Percentiles rank a stretch among this genome's conserved stretches.
phyloP scores from a whole-genome alignment of 306 rosid species.

The Cicer arietinum region DNA sequence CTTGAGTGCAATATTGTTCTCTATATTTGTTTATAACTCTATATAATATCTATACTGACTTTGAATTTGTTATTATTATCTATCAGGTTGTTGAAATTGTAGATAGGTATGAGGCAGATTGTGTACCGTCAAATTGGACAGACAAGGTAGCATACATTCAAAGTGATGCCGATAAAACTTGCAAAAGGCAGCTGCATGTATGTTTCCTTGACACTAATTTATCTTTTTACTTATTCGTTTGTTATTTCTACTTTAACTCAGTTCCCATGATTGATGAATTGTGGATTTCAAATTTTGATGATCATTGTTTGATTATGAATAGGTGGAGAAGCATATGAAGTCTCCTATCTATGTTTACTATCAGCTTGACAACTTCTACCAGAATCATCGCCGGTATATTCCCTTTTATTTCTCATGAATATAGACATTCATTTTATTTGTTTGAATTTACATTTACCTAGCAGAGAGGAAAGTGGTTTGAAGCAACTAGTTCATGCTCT shows the following conservation, averaged over 20 bases:
- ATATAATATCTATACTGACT: conserved; percentile 33
- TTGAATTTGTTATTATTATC: conserved; percentile 21
- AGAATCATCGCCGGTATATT: conserved; percentile 88
- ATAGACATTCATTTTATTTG: neutral
- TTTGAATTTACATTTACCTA: conserved; percentile 5
- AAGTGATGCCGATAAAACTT: conserved; percentile 49
- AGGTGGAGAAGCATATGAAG: conserved; percentile 78
- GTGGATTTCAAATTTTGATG: conserved; percentile 33
- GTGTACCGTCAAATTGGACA: conserved; percentile 55
- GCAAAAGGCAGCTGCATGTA: conserved; percentile 63
- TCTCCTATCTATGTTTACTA: conserved; percentile 85
- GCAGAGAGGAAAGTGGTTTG: conserved; percentile 14
- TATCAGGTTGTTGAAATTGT: conserved; percentile 86
- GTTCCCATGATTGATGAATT: conserved; percentile 20
- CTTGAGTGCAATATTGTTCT: conserved; percentile 22
- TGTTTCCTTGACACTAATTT: conserved; percentile 30
- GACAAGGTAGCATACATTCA: conserved; percentile 67
- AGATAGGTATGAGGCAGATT: conserved; percentile 68
- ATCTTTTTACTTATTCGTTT: conserved; percentile 18
- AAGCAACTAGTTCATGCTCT: neutral
- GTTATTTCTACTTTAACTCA: conserved; percentile 1
- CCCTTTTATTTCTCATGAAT: conserved; percentile 29
- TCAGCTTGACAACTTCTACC: conserved; percentile 94
- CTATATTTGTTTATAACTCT: conserved; percentile 39
- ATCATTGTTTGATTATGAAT: conserved; percentile 37